Evolutionary conservation across 2,329 filamentous ascomycete genomes (phyloP).

Genomic region (Nakataea oryzae): DNA sequence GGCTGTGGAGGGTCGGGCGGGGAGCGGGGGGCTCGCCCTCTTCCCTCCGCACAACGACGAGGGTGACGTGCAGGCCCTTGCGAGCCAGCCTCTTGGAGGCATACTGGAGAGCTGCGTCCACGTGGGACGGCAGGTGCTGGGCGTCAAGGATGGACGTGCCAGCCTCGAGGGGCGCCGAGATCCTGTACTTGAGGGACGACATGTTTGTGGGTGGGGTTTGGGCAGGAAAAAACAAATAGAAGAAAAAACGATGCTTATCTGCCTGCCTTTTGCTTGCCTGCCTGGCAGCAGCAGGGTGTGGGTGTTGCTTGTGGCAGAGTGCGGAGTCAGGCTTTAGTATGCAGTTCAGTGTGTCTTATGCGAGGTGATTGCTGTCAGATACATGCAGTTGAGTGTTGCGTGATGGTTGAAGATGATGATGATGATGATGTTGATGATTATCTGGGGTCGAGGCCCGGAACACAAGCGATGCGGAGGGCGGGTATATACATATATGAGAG

Average conservation of each 20-base stretch:
- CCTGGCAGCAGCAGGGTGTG: too few species aligned
- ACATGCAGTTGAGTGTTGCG: too few species aligned
- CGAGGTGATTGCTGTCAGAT: background rate
- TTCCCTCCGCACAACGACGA: slow-evolving; percentile 46
- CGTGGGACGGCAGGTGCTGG: slow-evolving; percentile 43
- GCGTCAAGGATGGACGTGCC: slow-evolving; percentile 48
- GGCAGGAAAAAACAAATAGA: background rate
- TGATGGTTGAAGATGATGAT: background rate
- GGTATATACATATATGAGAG: background rate
- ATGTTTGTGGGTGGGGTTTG: slow-evolving; percentile 15
- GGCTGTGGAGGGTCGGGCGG: background rate
- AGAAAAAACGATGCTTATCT: background rate
- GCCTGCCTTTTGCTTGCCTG: too few species aligned
- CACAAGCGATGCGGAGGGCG: background rate
- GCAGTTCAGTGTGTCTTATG: background rate
- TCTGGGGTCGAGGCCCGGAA: background rate
- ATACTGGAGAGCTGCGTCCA: slow-evolving; percentile 47
- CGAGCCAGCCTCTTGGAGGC: slow-evolving; percentile 43
- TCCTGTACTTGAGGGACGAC: slow-evolving; percentile 42
- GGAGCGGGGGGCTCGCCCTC: slow-evolving; percentile 10
- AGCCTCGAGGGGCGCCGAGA: slow-evolving; percentile 54
- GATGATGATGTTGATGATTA: background rate
- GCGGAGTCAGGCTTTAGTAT: background rate
- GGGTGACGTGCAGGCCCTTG: slow-evolving; percentile 44
- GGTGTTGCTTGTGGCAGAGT: background rate